These are phyloP conservation scores for Kluyveromyces dobzhanskii DNA, from an alignment of 805 yeast species.

Conservation along the genomic window DNA sequence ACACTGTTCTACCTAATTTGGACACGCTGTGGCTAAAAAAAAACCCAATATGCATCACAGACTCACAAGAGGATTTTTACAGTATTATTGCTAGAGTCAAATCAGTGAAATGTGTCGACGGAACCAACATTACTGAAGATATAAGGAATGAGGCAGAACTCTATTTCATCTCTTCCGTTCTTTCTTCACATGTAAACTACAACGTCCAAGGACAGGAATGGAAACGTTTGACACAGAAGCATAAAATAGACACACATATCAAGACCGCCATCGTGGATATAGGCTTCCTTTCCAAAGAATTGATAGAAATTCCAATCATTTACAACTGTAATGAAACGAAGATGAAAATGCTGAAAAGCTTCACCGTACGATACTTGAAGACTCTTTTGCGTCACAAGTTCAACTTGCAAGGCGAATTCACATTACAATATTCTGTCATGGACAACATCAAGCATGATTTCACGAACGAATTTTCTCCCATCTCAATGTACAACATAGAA, in stretches of 20 bases:
- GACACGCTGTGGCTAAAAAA: constrained; percentile 38
- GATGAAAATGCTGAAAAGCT: constrained; percentile 11
- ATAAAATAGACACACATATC: constrained; percentile 10
- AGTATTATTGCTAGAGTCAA: constrained; percentile 41
- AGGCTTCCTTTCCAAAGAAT: constrained; percentile 11
- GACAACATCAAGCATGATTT: constrained; percentile 8
- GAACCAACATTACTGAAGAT: constrained; percentile 37
- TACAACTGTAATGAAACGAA: constrained; percentile 1
- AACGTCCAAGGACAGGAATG: constrained; percentile 29
- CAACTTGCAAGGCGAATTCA: constrained; percentile 1
- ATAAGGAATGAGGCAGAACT: constrained; percentile 61
- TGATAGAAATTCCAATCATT: constrained; percentile 8
- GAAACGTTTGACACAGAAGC: constrained; percentile 17
- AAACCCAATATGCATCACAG: constrained; percentile 42
- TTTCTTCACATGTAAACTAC: constrained; percentile 20
- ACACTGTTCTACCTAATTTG: constrained; percentile 34
- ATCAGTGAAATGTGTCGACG: constrained; percentile 42
- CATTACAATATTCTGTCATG: constrained; percentile 7
- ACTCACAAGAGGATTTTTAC: constrained; percentile 12
- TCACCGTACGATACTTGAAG: constrained; percentile 19
- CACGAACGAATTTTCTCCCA: constrained; percentile 15
- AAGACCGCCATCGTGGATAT: background rate
- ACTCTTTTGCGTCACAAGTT: constrained; percentile 5
- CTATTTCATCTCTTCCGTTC: constrained; percentile 49
- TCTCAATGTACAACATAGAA: constrained; percentile 8